phyloP scores from a whole-genome alignment of 495 filamentous ascomycete genomes.

The Aspergillus cavernicola region DNA sequence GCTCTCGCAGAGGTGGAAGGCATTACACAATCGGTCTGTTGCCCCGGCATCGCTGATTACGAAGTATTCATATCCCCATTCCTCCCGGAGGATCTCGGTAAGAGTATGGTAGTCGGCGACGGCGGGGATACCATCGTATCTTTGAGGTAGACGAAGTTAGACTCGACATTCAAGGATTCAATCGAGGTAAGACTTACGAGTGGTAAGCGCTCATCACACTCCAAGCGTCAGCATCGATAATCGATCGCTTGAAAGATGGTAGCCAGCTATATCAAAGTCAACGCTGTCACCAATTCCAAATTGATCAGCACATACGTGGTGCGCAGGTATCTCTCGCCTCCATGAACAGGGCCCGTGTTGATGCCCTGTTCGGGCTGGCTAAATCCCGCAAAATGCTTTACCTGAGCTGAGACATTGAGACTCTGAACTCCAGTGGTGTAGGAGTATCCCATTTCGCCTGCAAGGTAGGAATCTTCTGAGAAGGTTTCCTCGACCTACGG shows the following conservation, averaged over 20 bases:
- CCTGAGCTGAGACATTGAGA: conserved; percentile 59
- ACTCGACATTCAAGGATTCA: background rate
- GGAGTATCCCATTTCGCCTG: conserved; percentile 56
- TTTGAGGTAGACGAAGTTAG: conserved; percentile 14
- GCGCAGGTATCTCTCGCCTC: conserved; percentile 62
- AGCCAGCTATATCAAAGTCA: conserved; percentile 43
- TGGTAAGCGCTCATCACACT: conserved; percentile 67
- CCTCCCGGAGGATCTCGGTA: conserved; percentile 61
- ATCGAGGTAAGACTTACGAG: conserved; percentile 34
- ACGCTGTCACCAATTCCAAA: background rate
- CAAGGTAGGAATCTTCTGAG: conserved; percentile 60
- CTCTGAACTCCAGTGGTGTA: conserved; percentile 61
- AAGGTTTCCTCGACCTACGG: conserved; percentile 61
- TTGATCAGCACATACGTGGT: conserved; percentile 43
- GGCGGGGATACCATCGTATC: conserved; percentile 61
- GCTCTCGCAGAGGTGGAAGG: conserved; percentile 57
- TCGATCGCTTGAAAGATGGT: conserved; percentile 61
- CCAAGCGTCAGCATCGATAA: conserved; percentile 63
- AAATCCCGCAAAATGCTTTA: conserved; percentile 68
- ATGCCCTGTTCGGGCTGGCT: conserved; percentile 64
- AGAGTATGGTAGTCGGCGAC: conserved; percentile 58
- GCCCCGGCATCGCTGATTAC: conserved; percentile 60
- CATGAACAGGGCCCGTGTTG: conserved; percentile 66
- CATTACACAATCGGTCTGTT: conserved; percentile 60
- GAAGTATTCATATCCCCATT: conserved; percentile 68